phyloP scores from a whole-genome alignment of 2,329 filamentous ascomycete species.

The Aspergillus melleus region DNA sequence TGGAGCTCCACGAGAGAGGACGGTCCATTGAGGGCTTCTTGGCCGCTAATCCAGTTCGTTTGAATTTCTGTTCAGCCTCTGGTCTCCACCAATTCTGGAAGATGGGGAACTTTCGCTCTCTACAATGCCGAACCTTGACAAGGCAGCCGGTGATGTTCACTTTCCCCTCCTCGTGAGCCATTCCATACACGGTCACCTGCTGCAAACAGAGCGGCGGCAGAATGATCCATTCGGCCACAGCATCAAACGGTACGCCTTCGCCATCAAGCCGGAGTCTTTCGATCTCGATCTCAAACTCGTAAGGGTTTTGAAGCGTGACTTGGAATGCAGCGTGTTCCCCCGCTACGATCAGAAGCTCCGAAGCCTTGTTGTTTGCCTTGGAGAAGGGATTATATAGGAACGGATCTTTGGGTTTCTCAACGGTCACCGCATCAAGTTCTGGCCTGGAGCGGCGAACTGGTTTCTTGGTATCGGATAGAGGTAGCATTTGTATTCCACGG shows the following conservation, averaged over 20 bases:
- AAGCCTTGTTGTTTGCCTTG: constrained; percentile 59
- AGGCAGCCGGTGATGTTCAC: constrained; percentile 75
- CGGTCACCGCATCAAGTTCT: constrained; percentile 49
- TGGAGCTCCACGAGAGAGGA: constrained; percentile 46
- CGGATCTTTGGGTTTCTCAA: constrained; percentile 61
- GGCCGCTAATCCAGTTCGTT: constrained; percentile 67
- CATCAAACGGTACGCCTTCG: constrained; percentile 71
- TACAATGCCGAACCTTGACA: constrained; percentile 78
- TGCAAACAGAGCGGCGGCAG: constrained; percentile 84
- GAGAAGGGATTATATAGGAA: constrained; percentile 96
- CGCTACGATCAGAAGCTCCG: constrained; percentile 72
- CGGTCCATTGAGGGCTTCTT: constrained; percentile 53
- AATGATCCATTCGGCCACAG: constrained; percentile 62
- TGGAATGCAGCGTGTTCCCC: constrained; percentile 76
- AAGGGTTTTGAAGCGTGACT: constrained; percentile 88
- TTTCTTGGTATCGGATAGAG: constrained; percentile 58
- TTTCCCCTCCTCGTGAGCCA: constrained; percentile 65
- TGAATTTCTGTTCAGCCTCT: constrained; percentile 69
- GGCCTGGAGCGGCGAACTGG: constrained; percentile 64
- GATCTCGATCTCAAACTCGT: constrained; percentile 87
- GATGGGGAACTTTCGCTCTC: constrained; percentile 79
- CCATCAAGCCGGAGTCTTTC: constrained; percentile 76
- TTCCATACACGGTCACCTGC: constrained; percentile 69
- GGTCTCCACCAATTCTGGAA: constrained; percentile 76
- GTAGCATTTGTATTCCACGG: constrained; percentile 70